Percentiles rank a stretch among this genome's conserved stretches.
phyloP scores from a whole-genome alignment of 176 grass and related monocot species.

The Bothriochloa decipiens region DNA sequence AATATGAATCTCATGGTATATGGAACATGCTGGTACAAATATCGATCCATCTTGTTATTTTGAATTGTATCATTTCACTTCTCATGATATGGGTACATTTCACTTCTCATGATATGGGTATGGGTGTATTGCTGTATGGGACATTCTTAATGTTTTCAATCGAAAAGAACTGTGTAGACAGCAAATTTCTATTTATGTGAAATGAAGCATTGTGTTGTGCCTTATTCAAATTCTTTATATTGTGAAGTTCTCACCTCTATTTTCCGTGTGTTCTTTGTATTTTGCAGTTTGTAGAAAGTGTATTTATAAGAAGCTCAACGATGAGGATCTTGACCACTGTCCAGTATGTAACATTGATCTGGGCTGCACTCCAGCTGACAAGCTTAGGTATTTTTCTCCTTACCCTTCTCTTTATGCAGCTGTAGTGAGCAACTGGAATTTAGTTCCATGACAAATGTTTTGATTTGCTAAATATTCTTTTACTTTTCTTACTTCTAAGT shows the following conservation, averaged over 20 bases:
- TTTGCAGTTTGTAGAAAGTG: conserved; percentile 88
- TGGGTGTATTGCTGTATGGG: background rate
- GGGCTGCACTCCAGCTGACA: conserved; percentile 63
- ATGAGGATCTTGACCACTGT: conserved; percentile 70
- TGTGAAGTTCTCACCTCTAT: conserved; percentile 30
- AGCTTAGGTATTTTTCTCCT: conserved; percentile 70
- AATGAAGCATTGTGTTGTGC: conserved; percentile 16
- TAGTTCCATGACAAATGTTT: conserved; percentile 10
- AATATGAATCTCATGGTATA: conserved; percentile 7
- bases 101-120: no score
- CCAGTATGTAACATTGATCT: conserved; percentile 82
- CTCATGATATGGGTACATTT: conserved; percentile 1
- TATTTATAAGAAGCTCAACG: conserved; percentile 73
- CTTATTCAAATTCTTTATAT: background rate
- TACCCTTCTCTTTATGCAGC: conserved; percentile 7
- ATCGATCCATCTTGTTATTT: conserved; percentile 26
- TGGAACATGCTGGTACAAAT: background rate
- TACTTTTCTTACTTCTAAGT: conserved; percentile 24
- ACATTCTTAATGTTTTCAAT: conserved; percentile 30
- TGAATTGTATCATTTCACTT: conserved; percentile 29
- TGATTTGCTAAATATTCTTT: conserved; percentile 38
- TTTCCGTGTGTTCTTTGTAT: conserved; percentile 29
- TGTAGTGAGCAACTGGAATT: background rate
- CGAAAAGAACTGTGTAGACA: background rate
- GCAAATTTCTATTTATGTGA: background rate